phyloP scores from a whole-genome alignment of 495 filamentous ascomycete genomes.

The Hyaloscypha hepaticicola region DNA sequence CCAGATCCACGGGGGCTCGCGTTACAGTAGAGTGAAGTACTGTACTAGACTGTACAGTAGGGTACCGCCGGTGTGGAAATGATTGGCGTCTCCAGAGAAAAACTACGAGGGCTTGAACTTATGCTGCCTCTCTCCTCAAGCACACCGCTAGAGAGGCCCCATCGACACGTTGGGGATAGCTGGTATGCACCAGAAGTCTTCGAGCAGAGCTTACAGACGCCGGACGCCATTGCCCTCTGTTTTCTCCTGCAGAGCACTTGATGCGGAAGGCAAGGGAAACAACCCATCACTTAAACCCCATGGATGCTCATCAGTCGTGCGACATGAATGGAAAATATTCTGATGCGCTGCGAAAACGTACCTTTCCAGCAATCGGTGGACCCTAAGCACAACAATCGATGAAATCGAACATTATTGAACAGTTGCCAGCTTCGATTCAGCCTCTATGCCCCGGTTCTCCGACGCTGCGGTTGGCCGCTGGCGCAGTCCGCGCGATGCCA shows the following conservation, averaged over 20 bases:
- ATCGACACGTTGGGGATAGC: background rate
- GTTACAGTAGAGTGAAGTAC: background rate
- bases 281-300: background rate
- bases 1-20: background rate
- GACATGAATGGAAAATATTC: background rate
- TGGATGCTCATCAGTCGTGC: background rate
- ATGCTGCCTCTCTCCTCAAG: background rate
- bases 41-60: too few relatives aligned
- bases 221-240: background rate
- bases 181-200: background rate
- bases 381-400: background rate
- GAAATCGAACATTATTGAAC: too few relatives aligned
- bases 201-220: background rate
- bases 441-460: background rate
- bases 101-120: background rate
- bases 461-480: background rate
- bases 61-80: conserved; percentile 13
- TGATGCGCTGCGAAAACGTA: background rate
- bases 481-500: too few relatives aligned
- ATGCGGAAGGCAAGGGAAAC: background rate
- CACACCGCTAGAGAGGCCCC: conserved; percentile 7
- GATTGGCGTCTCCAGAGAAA: background rate
- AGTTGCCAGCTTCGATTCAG: background rate
- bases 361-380: background rate
- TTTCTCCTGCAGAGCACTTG: conserved; percentile 1